Base-by-base conservation (phyloP, 768 basidiomycete genomes). In the Sporobolomyces phaffii region DNA sequence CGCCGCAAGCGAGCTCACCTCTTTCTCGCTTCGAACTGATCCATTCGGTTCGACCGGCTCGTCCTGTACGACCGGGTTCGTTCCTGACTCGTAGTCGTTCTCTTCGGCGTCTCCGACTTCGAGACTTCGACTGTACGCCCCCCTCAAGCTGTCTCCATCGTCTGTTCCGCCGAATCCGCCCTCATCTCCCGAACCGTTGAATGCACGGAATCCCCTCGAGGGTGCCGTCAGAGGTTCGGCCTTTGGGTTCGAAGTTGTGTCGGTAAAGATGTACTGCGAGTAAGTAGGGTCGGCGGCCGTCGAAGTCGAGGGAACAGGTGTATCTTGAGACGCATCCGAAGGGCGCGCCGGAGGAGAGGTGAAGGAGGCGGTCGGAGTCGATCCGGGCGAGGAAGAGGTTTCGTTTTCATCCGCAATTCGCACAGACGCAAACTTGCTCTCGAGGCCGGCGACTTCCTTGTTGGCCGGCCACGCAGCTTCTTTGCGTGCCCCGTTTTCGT, bases 141-240 rank as follows among this genome's bases (percentile, higher is more conserved):
- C 70, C 11, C 63, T 31, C 49, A 72, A 29, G 31, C 70, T 72
- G 26, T 72, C 70, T 1, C 38, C 62, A 14, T 72, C 70, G 50
- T 64, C 65, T 10, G 56, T 26, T 11, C 50, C 62, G 4, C 64
- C 69, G n/a, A 65, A 65, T 1, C 64, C 69, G 33, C 62, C 69
- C 10, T 70, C 69, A 36, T 60, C 60, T 17, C 43, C 34, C 14
- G 64, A 62, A 3, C 53, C 70, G 33, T 71, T 71, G 62, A 64
- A 66, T 1, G 59, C 44, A 1, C 70, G 50, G 65, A 71, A 71
- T 0, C 65, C 65, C 22, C 53, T 62, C 22, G 56, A 36, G 15
- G 51, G 22, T 1, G 58, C 22, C 44, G 31, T 18, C 20, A 29
- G 18, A n/a, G 51, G 14, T 17, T 44, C 49, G 18, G 18, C 22